A percentile compares a stretch with the other conserved stretches of the same genome.
Evolutionary conservation across 1,284 basidiomycete species (phyloP).

Genomic region (Heterobasidion parviporum): DNA sequence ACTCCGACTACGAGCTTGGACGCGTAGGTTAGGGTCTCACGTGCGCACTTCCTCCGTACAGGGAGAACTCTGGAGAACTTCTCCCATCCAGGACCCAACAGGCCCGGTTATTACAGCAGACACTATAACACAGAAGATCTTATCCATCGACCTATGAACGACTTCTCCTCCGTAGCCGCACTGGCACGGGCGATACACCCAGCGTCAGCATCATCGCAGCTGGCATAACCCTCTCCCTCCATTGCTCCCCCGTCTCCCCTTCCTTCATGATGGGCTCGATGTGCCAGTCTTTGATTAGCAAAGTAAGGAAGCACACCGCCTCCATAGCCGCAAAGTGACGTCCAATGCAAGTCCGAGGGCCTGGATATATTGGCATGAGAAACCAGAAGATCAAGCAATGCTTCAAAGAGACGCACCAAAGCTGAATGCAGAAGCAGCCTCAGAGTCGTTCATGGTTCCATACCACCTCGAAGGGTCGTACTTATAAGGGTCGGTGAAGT

Average conservation of each 20-base stretch:
- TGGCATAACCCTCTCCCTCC: constrained; percentile 35
- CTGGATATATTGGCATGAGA: constrained; percentile 15
- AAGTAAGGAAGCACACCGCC: constrained; percentile 40
- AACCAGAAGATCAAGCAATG: background rate
- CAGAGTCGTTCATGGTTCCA: constrained; percentile 11
- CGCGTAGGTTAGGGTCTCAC: too few relatives aligned
- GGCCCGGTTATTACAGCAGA: too few relatives aligned
- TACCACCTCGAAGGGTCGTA: constrained; percentile 35
- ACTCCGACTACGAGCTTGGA: too few relatives aligned
- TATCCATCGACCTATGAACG: too few relatives aligned
- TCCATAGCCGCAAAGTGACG: constrained; percentile 46
- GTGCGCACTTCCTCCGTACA: too few relatives aligned
- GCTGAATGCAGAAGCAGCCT: constrained; percentile 37
- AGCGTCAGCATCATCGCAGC: constrained; percentile 31
- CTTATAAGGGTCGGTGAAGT: constrained; percentile 29
- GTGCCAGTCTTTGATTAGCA: constrained; percentile 42
- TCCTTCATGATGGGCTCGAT: constrained; percentile 31
- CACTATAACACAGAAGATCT: too few relatives aligned
- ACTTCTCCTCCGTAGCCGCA: constrained; percentile 25
- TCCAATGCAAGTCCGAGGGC: constrained; percentile 46
- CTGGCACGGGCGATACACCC: constrained; percentile 30
- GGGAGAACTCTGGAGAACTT: too few relatives aligned
- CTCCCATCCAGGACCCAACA: too few relatives aligned
- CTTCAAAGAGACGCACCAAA: constrained; percentile 24
- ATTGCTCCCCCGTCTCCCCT: constrained; percentile 35